Percentiles rank a stretch among this genome's conserved stretches.
These are phyloP conservation scores for Kuraishia hungarica DNA, from an alignment of 805 yeast species.

Conservation along the genomic window DNA sequence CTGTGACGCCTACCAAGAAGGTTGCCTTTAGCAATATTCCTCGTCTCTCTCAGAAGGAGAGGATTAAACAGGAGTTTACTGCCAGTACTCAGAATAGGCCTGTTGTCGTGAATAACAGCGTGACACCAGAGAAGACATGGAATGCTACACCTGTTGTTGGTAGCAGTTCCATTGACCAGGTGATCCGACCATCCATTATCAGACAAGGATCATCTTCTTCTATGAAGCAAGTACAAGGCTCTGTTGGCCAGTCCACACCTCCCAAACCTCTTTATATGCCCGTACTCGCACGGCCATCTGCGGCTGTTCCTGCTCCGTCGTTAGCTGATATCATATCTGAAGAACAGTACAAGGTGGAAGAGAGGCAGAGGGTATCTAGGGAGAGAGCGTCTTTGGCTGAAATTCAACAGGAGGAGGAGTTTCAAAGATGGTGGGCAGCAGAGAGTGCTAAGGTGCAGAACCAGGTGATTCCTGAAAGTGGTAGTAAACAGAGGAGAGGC, in stretches of 20 bases:
- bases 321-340: conserved; percentile 17
- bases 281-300: background rate
- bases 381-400: conserved; percentile 49
- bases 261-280: conserved; percentile 5
- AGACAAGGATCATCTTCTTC: background rate
- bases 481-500: background rate
- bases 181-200: background rate
- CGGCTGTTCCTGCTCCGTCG: conserved; percentile 13
- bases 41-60: conserved; percentile 12
- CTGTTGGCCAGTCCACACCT: background rate
- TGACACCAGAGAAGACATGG: background rate
- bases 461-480: conserved; percentile 14
- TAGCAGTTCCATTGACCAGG: background rate
- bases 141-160: background rate
- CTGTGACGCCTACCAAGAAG: background rate
- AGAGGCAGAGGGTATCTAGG: conserved; percentile 18
- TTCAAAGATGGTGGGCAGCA: conserved; percentile 82
- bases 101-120: background rate
- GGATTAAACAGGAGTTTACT: conserved; percentile 6
- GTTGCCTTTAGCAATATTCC: conserved; percentile 2
- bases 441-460: conserved; percentile 62
- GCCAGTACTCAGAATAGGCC: background rate
- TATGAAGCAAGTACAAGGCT: background rate
- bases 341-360: conserved; percentile 21
- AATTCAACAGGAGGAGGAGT: conserved; percentile 73